phyloP scores from a whole-genome alignment of 371 early-diverging fungal species.

The Mucor sp. region DNA sequence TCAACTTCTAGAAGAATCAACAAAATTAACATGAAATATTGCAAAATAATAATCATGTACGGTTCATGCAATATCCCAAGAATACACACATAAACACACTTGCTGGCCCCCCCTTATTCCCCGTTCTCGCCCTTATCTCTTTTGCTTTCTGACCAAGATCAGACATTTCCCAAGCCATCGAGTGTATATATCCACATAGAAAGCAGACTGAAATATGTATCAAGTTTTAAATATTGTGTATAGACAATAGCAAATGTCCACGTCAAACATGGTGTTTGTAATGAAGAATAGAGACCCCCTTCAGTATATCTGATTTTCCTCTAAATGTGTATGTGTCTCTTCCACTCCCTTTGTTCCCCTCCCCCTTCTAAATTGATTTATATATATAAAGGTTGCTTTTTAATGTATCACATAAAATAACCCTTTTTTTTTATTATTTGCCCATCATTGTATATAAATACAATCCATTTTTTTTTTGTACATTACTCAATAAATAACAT shows the following conservation, averaged over 20 bases:
- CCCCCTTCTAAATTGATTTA: neutral
- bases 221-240: conserved; percentile 7
- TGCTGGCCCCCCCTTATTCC: neutral
- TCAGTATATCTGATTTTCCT: neutral
- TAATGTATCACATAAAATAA: conserved; percentile 16
- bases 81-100: conserved; percentile 9
- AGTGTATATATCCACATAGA: neutral
- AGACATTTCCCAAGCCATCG: neutral
- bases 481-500: neutral
- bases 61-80: conserved; percentile 15
- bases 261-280: neutral
- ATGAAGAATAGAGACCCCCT: neutral
- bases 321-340: neutral
- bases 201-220: conserved; percentile 9
- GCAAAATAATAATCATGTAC: conserved; percentile 1
- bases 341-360: neutral
- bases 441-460: neutral
- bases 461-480: neutral
- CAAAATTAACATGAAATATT: neutral
- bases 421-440: neutral
- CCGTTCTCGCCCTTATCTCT: neutral
- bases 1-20: conserved; percentile 13
- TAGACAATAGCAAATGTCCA: neutral
- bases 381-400: conserved; percentile 11
- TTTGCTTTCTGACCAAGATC: neutral